Base-by-base conservation (phyloP, 306 rosid species). In the apple (Malus domestica) region DNA sequence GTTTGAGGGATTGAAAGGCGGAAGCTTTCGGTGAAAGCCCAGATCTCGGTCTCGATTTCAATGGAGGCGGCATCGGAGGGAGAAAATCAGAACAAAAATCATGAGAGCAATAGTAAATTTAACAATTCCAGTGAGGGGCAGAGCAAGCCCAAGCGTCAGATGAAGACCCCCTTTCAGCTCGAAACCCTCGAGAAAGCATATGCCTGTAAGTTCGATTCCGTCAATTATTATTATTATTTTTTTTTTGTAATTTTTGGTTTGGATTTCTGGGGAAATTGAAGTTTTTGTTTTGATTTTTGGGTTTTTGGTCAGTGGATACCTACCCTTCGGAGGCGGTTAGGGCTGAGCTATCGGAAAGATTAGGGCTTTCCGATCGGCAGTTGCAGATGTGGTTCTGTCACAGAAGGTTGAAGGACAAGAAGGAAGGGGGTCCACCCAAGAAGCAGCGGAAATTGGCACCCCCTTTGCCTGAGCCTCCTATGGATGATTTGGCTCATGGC, bases 381-480 rank as follows among this genome's bases (percentile, higher is more conserved):
- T 86, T 96, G 83, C 99, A 96, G 99, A 92, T 96, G 99, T 96
- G 98, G 99, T 96, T 96, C 82, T 96, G 99, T 78, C 99, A 96
- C 80, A 82, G 99, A 76, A 87, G 99, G 91, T 74, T 96, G 86
- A 96, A 92, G 88, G 97, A 92, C 79, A 96, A 96, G 85, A 96
- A 90, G 86, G 99, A 90, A 0, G 83, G 85, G 5, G 85, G 80
- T 69, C 87, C 91, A 4, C 51, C 80, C 1, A 91, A 90, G 77
- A 92, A 87, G 80, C 79, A 64, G 33, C 57, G 76, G 35, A 90
- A 90, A 79, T 58, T 72, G 54, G 83, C 35, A 16, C 73, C 81
- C 16, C 78, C 84, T 27, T 54, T 86, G 70, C 88, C 87, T 8
- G 93, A 88, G 78, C 91, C 99, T 58, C 93, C 96, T 25, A 45